These are phyloP conservation scores for Xylariaceae sp. DNA, from an alignment of 2,329 filamentous ascomycete genomes.

Conservation along the genomic window DNA sequence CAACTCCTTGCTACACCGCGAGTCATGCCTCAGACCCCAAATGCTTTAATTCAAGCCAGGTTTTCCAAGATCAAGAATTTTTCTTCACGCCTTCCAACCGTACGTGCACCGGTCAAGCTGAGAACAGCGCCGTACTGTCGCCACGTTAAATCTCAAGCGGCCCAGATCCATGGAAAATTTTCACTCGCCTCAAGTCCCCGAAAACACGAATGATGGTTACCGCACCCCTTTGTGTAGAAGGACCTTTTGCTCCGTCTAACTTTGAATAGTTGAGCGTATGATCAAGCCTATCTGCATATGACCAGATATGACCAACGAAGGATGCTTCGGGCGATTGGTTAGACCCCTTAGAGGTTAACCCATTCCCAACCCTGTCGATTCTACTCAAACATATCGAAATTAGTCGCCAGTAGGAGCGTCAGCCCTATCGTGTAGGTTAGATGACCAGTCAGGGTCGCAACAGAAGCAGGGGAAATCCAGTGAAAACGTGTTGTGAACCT, in stretches of 20 bases:
- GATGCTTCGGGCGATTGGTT: not conserved
- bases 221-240: not conserved
- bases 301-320: not conserved
- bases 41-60: not conserved
- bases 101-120: too few relatives aligned
- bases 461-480: not conserved
- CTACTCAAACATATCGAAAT: not conserved
- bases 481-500: not conserved
- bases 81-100: too few relatives aligned
- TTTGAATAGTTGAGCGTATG: not conserved
- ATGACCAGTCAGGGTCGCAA: not conserved
- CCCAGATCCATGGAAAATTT: not conserved
- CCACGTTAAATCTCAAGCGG: not conserved
- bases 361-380: not conserved
- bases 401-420: not conserved
- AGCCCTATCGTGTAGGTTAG: not conserved
- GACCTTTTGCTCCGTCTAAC: not conserved
- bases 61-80: too few relatives aligned
- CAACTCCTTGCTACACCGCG: too few relatives aligned
- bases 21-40: not conserved
- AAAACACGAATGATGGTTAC: not conserved
- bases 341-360: not conserved
- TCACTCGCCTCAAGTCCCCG: not conserved
- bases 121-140: too few relatives aligned
- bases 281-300: not conserved